Evolutionary conservation across 345 rosid species (phyloP).

Genomic region (Eucalyptus lansdowneana): DNA sequence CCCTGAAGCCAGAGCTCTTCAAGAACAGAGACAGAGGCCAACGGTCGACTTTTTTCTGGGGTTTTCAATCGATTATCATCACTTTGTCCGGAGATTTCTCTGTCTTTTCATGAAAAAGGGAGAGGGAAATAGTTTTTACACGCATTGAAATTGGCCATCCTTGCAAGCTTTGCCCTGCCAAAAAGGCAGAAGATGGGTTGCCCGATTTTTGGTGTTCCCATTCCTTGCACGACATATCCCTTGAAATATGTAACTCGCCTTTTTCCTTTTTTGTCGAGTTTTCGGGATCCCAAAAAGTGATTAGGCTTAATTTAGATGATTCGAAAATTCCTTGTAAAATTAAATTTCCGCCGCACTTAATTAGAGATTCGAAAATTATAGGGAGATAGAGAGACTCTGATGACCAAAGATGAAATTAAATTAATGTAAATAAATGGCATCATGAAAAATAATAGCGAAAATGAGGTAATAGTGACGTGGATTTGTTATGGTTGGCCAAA

Average conservation of each 20-base stretch:
- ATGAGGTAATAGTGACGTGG: neutral
- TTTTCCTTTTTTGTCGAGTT: neutral
- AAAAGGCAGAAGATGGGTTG: neutral
- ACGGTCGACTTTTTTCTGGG: neutral
- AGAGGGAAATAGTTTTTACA: neutral
- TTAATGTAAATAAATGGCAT: fast-evolving
- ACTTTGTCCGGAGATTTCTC: neutral
- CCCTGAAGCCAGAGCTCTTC: neutral
- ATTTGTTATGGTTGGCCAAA: neutral
- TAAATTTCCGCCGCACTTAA: neutral
- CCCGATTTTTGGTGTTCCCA: neutral
- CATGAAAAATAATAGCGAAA: neutral
- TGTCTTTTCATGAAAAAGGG: neutral
- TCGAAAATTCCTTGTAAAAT: neutral
- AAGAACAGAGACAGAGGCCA: neutral
- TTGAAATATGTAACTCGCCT: neutral
- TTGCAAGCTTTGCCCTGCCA: neutral
- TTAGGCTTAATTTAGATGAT: neutral
- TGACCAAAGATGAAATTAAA: neutral
- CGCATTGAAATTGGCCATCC: neutral
- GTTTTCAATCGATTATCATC: neutral
- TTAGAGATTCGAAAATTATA: no score
- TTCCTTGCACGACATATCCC: neutral
- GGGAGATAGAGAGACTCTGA: neutral
- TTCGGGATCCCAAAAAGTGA: neutral